A percentile compares a stretch with the other conserved stretches of the same genome.
Conservation (phyloP, 2,329 filamentous ascomycete species). For the Aspergillus calidoustus region DNA sequence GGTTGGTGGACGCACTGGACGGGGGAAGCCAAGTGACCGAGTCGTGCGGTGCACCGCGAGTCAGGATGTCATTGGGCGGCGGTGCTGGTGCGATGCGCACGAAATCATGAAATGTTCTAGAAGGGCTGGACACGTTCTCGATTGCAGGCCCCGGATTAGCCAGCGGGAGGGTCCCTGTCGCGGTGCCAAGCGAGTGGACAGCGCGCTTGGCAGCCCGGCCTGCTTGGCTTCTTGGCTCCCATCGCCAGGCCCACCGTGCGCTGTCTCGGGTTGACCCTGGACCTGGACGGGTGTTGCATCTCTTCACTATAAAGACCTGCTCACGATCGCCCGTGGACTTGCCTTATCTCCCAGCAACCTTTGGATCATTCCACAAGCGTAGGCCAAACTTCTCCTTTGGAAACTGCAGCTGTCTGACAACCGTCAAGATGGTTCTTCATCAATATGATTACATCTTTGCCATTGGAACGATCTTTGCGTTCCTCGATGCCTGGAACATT, state of each 20-base stretch:
- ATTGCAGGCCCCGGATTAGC: background rate
- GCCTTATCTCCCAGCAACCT: background rate
- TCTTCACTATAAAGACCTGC: no score
- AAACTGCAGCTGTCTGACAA: background rate
- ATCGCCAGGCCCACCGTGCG: no score
- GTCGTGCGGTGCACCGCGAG: background rate
- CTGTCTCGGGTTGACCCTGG: no score
- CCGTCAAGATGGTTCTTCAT: constrained; percentile 18
- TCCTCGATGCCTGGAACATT: constrained; percentile 28
- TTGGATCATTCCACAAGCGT: background rate
- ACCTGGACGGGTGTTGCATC: no score
- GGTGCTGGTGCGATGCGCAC: background rate
- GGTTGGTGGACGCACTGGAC: no score
- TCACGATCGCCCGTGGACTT: no score
- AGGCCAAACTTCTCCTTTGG: background rate
- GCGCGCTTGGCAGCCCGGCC: background rate
- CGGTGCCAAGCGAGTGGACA: no score
- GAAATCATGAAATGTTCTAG: background rate
- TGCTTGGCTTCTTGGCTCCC: background rate
- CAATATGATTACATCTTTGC: constrained; percentile 27
- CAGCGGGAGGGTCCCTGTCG: background rate
- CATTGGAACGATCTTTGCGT: constrained; percentile 27
- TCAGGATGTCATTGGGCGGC: no score
- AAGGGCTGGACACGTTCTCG: background rate
- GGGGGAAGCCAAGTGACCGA: background rate